These are phyloP conservation scores for Trapa bicornis DNA, from an alignment of 345 rosid genomes.

Conservation along the genomic window DNA sequence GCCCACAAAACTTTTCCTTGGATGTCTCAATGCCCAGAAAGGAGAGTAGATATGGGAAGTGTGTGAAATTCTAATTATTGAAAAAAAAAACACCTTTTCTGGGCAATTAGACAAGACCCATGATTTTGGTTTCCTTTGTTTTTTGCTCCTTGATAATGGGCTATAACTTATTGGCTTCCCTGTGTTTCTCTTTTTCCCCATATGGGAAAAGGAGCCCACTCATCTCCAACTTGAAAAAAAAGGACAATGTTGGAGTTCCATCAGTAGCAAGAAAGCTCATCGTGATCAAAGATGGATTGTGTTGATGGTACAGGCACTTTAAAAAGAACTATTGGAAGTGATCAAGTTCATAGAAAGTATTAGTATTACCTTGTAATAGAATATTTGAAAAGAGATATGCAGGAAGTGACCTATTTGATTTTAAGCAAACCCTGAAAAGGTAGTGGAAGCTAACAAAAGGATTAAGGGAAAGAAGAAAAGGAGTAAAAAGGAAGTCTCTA, in stretches of 20 bases:
- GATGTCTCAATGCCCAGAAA: not conserved
- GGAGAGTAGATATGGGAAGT: not conserved
- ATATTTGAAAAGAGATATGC: too few species aligned
- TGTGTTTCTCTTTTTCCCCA: not conserved
- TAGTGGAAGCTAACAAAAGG: too few species aligned
- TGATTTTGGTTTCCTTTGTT: not conserved
- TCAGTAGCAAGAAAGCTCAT: constrained; percentile 15
- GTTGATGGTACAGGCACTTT: too few species aligned
- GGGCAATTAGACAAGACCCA: not conserved
- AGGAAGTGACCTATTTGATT: too few species aligned
- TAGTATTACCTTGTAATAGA: too few species aligned
- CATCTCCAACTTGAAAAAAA: not conserved
- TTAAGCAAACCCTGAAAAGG: too few species aligned
- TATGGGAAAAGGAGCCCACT: constrained; percentile 3
- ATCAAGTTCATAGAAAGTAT: too few species aligned
- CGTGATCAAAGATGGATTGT: not conserved
- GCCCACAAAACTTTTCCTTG: not conserved
- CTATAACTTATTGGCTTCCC: not conserved
- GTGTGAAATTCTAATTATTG: not conserved
- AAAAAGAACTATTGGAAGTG: too few species aligned
- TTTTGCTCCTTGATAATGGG: not conserved
- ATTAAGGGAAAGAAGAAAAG: not conserved
- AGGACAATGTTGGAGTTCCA: constrained; percentile 3
- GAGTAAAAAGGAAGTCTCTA: not conserved
- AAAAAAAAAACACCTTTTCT: not conserved